Evolutionary conservation across 371 early-diverging fungal species (phyloP).

Genomic region (Umbelopsis sp.): DNA sequence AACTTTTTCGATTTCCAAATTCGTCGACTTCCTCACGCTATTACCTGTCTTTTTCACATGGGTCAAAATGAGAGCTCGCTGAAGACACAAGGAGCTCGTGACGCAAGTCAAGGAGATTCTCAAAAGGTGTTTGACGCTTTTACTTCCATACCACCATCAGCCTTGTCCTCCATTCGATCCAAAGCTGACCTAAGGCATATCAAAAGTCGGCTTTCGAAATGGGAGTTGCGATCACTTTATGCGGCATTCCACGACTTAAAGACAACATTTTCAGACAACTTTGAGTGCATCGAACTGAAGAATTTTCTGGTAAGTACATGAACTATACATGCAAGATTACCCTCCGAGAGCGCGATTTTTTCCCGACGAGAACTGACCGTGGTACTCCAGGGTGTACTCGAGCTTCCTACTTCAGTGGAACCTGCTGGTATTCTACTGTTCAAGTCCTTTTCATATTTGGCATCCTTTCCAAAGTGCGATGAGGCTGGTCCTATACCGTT

Average conservation of each 20-base stretch:
- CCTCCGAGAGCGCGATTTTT: background rate
- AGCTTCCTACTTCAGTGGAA: conserved; percentile 39
- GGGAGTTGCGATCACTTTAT: background rate
- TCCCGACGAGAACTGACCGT: background rate
- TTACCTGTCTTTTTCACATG: background rate
- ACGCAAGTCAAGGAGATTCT: background rate
- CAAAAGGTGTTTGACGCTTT: background rate
- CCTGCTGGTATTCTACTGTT: conserved; percentile 47
- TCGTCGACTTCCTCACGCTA: background rate
- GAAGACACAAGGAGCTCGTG: background rate
- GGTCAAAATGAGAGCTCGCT: conserved; percentile 12
- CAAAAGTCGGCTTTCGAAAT: conserved; percentile 22
- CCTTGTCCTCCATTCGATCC: background rate
- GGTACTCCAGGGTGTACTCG: conserved; percentile 36
- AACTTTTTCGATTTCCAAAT: no score
- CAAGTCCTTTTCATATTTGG: conserved; percentile 51
- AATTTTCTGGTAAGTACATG: conserved; percentile 41
- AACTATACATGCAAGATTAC: background rate
- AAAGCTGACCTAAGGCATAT: conserved; percentile 22
- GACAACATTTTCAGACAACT: conserved; percentile 34
- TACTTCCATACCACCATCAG: background rate
- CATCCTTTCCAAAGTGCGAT: conserved; percentile 38
- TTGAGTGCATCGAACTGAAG: conserved; percentile 48
- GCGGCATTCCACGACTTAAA: conserved; percentile 29
- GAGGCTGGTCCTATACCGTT: conserved; percentile 27